These are phyloP conservation scores for Oryza glaberrima DNA, from an alignment of 176 grass and related monocot species.

Conservation along the genomic window DNA sequence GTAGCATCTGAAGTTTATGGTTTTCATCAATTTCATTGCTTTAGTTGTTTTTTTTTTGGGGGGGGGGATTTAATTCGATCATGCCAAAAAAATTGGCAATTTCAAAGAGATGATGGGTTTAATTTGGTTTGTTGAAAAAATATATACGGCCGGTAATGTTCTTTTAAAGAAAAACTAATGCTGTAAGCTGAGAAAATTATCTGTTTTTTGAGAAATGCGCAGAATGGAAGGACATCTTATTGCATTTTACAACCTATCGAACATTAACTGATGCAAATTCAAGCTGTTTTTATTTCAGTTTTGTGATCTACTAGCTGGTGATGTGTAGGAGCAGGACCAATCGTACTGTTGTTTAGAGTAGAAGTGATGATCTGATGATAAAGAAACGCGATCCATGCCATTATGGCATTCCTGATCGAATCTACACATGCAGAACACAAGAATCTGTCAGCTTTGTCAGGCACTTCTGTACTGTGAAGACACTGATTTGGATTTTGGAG, in stretches of 20 bases:
- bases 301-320: background rate
- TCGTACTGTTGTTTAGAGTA: background rate
- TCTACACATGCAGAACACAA: background rate
- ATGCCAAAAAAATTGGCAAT: background rate
- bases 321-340: background rate
- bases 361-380: background rate
- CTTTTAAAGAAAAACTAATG: too few relatives aligned
- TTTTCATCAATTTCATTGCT: background rate
- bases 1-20: background rate
- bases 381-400: background rate
- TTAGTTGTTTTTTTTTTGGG: background rate
- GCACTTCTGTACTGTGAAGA: background rate
- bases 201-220: too few relatives aligned
- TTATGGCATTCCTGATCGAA: background rate
- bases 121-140: too few relatives aligned
- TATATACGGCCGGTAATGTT: too few relatives aligned
- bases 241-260: too few relatives aligned
- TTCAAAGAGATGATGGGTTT: too few relatives aligned
- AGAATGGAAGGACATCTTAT: too few relatives aligned
- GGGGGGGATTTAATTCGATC: background rate
- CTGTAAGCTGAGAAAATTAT: too few relatives aligned
- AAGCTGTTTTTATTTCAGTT: too few relatives aligned
- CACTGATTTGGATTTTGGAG: background rate
- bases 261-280: too few relatives aligned
- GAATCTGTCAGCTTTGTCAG: conserved; percentile 7